Conservation (phyloP, 257 asterid species). For the Scutellaria barbata region DNA sequence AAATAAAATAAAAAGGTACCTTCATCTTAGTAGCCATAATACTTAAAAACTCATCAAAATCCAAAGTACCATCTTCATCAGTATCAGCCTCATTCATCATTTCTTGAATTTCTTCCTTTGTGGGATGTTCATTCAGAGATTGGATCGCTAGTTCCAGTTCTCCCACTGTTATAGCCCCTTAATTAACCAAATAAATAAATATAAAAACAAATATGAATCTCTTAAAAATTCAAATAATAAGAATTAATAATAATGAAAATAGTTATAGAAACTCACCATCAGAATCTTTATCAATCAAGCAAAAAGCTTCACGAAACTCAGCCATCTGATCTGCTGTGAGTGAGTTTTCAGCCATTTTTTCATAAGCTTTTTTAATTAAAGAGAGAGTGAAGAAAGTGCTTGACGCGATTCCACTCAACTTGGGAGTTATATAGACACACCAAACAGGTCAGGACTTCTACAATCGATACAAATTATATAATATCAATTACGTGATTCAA, state of each 20-base stretch:
- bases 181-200: too few relatives aligned
- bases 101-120: slow-evolving; percentile 59
- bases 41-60: slow-evolving; percentile 57
- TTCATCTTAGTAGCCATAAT: slow-evolving; percentile 57
- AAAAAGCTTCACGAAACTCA: slow-evolving; percentile 62
- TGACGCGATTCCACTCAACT: too few relatives aligned
- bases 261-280: slow-evolving; percentile 45
- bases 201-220: too few relatives aligned
- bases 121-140: slow-evolving; percentile 58
- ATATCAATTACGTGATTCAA: too few relatives aligned
- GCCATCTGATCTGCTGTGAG: slow-evolving; percentile 53
- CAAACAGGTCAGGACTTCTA: too few relatives aligned
- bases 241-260: too few relatives aligned
- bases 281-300: slow-evolving; percentile 59
- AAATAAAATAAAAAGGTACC: slow-evolving; percentile 33
- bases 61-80: slow-evolving; percentile 56
- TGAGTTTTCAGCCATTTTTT: slow-evolving; percentile 49
- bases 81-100: slow-evolving; percentile 59
- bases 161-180: slow-evolving; percentile 61
- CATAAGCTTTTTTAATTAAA: too few relatives aligned
- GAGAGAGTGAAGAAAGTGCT: too few relatives aligned
- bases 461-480: too few relatives aligned
- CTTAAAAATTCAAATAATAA: too few relatives aligned
- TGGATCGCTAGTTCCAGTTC: slow-evolving; percentile 58
- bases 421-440: too few relatives aligned